These are phyloP conservation scores for Dactylellina haptotyla DNA, from an alignment of 2,329 filamentous ascomycete species.

Conservation along the genomic window DNA sequence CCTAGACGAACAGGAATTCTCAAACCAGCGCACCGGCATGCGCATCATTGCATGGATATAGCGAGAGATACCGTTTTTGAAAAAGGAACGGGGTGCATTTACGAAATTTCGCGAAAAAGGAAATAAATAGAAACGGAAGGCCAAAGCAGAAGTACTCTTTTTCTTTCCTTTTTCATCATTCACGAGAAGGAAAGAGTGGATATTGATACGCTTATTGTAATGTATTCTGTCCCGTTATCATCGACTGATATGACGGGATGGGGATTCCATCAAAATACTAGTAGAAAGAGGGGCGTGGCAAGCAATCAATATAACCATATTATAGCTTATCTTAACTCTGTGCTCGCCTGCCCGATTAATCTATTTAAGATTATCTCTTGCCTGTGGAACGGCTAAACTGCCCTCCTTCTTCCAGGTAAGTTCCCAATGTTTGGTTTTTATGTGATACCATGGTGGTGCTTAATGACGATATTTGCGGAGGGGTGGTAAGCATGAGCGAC, in stretches of 20 bases:
- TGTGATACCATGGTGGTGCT: conserved; percentile 11
- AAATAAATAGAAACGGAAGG: not conserved
- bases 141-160: not conserved
- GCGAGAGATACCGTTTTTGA: too few species aligned
- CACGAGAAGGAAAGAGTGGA: not conserved
- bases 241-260: conserved; percentile 4
- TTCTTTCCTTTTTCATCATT: not conserved
- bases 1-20: too few species aligned
- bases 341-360: conserved; percentile 6
- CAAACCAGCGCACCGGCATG: too few species aligned
- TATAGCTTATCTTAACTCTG: conserved; percentile 3
- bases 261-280: not conserved
- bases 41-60: too few species aligned
- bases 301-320: not conserved
- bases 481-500: not conserved
- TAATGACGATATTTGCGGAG: conserved; percentile 11
- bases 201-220: too few species aligned
- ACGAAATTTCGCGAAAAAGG: too few species aligned
- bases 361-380: conserved; percentile 23
- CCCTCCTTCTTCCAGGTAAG: too few species aligned
- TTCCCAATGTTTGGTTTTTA: too few species aligned
- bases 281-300: too few species aligned
- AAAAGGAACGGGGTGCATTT: too few species aligned
- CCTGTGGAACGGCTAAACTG: too few species aligned
- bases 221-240: too few species aligned